Evolutionary conservation across 129 eudicot species (phyloP).

Genomic region (Flaveria bidentis): DNA sequence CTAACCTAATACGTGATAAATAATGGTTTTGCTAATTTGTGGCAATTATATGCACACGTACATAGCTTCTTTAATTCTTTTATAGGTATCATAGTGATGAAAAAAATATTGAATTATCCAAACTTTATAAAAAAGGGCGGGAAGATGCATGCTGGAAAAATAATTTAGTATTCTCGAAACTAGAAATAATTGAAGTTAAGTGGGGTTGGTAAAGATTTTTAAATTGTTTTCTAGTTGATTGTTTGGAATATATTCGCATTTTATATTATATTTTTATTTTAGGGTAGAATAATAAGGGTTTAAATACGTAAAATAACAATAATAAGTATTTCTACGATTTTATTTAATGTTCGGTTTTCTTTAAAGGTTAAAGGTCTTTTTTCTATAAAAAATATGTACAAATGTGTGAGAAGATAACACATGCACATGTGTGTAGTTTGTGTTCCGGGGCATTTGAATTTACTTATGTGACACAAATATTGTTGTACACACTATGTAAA

Average conservation of each 20-base stretch:
- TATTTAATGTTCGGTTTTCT: too few relatives aligned
- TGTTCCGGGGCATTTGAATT: too few relatives aligned
- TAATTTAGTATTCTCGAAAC: background rate
- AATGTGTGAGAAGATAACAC: too few relatives aligned
- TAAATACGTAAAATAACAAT: background rate
- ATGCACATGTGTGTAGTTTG: too few relatives aligned
- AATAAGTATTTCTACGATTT: background rate
- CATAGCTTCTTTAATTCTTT: background rate
- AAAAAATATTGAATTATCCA: background rate
- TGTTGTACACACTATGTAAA: too few relatives aligned
- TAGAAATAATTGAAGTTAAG: slow-evolving; percentile 1
- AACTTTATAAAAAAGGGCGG: background rate
- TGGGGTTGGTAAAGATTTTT: slow-evolving; percentile 6
- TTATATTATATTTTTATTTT: background rate
- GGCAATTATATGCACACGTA: background rate
- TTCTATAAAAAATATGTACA: too few relatives aligned
- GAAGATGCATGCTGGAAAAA: background rate
- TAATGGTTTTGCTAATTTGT: background rate
- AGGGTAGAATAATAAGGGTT: background rate
- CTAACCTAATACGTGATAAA: background rate
- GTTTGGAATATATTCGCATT: background rate
- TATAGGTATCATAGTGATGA: background rate
- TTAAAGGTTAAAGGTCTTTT: too few relatives aligned
- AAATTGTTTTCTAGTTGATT: slow-evolving; percentile 9
- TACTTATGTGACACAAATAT: too few relatives aligned